Conservation (phyloP, 129 eudicot species). For the Apium graveolens region DNA sequence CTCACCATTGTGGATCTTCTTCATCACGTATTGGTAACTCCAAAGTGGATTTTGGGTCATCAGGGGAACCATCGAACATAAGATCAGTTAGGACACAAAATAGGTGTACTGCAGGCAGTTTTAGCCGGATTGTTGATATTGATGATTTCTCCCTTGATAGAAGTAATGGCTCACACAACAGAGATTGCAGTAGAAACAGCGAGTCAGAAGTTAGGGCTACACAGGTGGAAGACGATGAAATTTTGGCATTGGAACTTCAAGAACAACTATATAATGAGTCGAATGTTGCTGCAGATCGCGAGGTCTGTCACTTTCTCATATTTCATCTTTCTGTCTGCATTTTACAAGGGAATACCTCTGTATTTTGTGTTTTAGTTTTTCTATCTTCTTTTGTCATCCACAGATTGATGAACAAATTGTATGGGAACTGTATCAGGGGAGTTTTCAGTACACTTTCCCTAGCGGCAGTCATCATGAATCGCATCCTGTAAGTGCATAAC, state of each 20-base stretch:
- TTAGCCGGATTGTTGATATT: slow-evolving; percentile 31
- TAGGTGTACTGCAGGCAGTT: slow-evolving; percentile 19
- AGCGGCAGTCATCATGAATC: slow-evolving; percentile 26
- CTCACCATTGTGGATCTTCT: slow-evolving; percentile 30
- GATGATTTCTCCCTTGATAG: slow-evolving; percentile 44
- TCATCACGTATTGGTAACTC: slow-evolving; percentile 30
- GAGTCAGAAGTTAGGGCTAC: slow-evolving; percentile 45
- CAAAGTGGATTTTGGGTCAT: slow-evolving; percentile 34
- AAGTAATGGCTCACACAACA: slow-evolving; percentile 21
- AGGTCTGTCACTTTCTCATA: slow-evolving; percentile 30
- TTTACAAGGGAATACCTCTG: neutral
- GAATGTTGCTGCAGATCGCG: slow-evolving; percentile 28
- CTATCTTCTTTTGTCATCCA: neutral
- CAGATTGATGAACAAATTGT: slow-evolving; percentile 52
- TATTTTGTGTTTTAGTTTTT: neutral
- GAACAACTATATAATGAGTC: slow-evolving; percentile 76
- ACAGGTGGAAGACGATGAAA: slow-evolving; percentile 84
- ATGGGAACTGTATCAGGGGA: slow-evolving; percentile 37
- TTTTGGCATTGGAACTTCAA: slow-evolving; percentile 79
- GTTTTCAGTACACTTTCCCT: slow-evolving; percentile 20
- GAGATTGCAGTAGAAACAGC: slow-evolving; percentile 21
- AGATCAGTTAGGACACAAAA: slow-evolving; percentile 32
- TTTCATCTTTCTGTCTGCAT: neutral
- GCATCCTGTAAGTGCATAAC: slow-evolving; percentile 35
- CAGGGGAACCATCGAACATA: slow-evolving; percentile 28